A percentile compares a stretch with the other conserved stretches of the same genome.
Evolutionary conservation across 257 asterid genomes (phyloP).

Genomic region (Oldenlandia corymbosa): DNA sequence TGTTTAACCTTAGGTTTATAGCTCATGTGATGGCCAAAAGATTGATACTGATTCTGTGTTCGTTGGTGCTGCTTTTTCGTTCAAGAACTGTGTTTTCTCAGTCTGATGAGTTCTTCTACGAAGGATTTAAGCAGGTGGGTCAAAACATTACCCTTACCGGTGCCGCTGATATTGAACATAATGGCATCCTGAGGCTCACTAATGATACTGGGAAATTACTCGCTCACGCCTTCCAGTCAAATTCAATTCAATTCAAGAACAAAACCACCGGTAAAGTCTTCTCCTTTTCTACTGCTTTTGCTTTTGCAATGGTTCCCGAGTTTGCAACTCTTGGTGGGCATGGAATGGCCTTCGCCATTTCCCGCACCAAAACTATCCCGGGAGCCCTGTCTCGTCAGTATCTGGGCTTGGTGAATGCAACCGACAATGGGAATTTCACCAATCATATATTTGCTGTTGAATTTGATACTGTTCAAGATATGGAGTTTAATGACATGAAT

Average conservation of each 20-base stretch:
- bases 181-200: constrained; percentile 57
- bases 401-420: constrained; percentile 46
- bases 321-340: constrained; percentile 52
- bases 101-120: constrained; percentile 38
- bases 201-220: constrained; percentile 21
- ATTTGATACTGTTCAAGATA: constrained; percentile 52
- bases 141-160: constrained; percentile 36
- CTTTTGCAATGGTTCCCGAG: constrained; percentile 59
- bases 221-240: constrained; percentile 58
- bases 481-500: constrained; percentile 46
- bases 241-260: constrained; percentile 44
- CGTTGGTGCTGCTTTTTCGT: constrained; percentile 22
- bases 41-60: constrained; percentile 1
- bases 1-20: background rate
- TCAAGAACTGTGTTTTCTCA: constrained; percentile 30
- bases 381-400: constrained; percentile 53
- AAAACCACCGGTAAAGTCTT: constrained; percentile 29
- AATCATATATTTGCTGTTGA: constrained; percentile 72
- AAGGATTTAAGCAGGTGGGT: constrained; percentile 38
- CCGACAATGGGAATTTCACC: constrained; percentile 42
- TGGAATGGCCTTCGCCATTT: constrained; percentile 55
- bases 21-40: constrained; percentile 37
- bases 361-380: constrained; percentile 29
- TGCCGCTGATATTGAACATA: constrained; percentile 36
- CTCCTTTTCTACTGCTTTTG: constrained; percentile 69